A percentile compares a stretch with the other conserved stretches of the same genome.
phyloP scores from a whole-genome alignment of 305 asterid genomes.

The Plantago coronopus region DNA sequence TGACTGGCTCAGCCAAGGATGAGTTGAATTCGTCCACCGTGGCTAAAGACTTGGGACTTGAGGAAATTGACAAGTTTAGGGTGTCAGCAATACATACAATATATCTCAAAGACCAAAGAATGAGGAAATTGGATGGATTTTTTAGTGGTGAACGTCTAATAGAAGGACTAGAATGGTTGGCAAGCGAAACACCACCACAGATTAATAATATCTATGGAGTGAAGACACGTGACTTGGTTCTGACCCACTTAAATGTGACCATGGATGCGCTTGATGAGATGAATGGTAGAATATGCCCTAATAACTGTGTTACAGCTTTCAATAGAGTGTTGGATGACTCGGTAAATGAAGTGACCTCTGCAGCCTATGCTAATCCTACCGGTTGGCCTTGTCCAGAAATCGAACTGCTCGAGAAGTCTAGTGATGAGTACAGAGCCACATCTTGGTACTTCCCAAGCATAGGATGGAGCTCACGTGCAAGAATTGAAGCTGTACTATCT shows the following conservation, averaged over 20 bases:
- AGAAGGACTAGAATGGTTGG: conserved; percentile 84
- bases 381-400: conserved; percentile 97
- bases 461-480: conserved; percentile 72
- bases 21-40: conserved; percentile 42
- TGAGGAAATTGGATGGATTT: conserved; percentile 46
- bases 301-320: conserved; percentile 59
- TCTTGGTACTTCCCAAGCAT: conserved; percentile 51
- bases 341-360: conserved; percentile 44
- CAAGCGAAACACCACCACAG: conserved; percentile 63
- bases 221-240: conserved; percentile 73
- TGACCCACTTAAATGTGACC: conserved; percentile 50
- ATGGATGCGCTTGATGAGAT: conserved; percentile 41
- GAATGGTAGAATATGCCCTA: conserved; percentile 44
- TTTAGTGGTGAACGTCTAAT: conserved; percentile 62
- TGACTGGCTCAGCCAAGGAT: conserved; percentile 47
- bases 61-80: conserved; percentile 50
- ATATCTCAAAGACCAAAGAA: conserved; percentile 44
- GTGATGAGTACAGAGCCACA: conserved; percentile 44
- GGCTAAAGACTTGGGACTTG: conserved; percentile 49
- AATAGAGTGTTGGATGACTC: conserved; percentile 67
- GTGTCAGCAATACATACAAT: conserved; percentile 33
- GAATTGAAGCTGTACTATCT: conserved; percentile 36
- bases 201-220: conserved; percentile 40
- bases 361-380: conserved; percentile 59
- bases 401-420: conserved; percentile 41